Conservation (phyloP, 2,329 filamentous ascomycete genomes). For the Colletotrichum truncatum region DNA sequence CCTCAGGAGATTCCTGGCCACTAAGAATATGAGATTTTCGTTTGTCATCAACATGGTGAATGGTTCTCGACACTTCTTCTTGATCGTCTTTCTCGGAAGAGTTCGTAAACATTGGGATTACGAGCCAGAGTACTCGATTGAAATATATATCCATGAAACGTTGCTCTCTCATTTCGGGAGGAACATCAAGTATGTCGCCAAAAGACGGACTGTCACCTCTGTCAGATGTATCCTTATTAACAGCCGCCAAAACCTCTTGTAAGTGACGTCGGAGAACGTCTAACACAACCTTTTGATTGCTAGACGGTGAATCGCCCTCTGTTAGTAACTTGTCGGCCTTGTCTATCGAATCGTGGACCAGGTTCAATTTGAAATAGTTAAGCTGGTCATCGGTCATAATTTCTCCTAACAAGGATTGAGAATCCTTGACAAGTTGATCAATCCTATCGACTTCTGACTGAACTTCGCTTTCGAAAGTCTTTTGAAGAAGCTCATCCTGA, state of each 20-base stretch:
- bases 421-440: not conserved
- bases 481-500: too few species aligned
- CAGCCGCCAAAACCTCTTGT: constrained; percentile 55
- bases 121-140: not conserved
- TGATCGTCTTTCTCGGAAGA: not conserved
- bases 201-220: too few species aligned
- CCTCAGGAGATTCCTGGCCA: too few species aligned
- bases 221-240: constrained; percentile 49
- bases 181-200: not conserved
- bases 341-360: not conserved
- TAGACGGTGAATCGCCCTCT: constrained; percentile 21
- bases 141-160: constrained; percentile 24
- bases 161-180: constrained; percentile 7
- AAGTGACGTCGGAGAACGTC: constrained; percentile 59
- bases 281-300: constrained; percentile 44
- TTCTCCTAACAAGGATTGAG: not conserved
- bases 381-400: not conserved
- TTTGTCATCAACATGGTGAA: too few species aligned
- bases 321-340: too few species aligned
- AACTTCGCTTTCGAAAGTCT: accelerated
- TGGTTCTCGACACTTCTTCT: not conserved
- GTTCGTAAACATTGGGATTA: not conserved
- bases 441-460: constrained; percentile 24
- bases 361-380: not conserved
- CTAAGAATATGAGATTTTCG: too few species aligned